These are phyloP conservation scores for Baudoinia panamericana DNA, from an alignment of 495 filamentous ascomycete genomes.

Conservation along the genomic window DNA sequence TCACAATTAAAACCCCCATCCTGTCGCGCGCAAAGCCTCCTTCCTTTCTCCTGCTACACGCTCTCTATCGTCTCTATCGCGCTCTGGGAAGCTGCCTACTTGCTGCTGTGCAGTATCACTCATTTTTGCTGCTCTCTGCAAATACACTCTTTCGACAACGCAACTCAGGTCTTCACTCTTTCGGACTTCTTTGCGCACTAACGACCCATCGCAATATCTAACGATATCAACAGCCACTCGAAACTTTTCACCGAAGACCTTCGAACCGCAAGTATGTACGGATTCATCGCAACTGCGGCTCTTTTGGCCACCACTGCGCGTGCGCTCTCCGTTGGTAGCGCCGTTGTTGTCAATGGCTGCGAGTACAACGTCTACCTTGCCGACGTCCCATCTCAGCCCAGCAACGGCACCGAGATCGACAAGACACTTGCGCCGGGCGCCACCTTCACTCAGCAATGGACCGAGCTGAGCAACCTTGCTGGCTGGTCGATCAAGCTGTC, in stretches of 20 bases:
- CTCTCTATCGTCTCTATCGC: constrained; percentile 10
- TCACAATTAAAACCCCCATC: constrained; percentile 2
- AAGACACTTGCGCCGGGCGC: constrained; percentile 5
- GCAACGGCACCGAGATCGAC: constrained; percentile 9
- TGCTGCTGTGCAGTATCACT: constrained; percentile 18
- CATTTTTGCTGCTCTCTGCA: constrained; percentile 1
- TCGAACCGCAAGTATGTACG: constrained; percentile 8
- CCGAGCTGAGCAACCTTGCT: constrained; percentile 16
- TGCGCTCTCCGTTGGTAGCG: constrained; percentile 13
- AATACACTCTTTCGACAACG: constrained; percentile 2
- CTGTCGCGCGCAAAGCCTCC: constrained; percentile 1
- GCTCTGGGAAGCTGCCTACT: constrained; percentile 15
- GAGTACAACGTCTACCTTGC: constrained; percentile 19
- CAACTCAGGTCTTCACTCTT: constrained; percentile 8
- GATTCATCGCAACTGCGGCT: constrained; percentile 9
- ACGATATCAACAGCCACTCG: neutral
- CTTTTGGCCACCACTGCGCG: constrained; percentile 11
- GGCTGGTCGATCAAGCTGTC: constrained; percentile 25
- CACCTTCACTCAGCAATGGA: constrained; percentile 18
- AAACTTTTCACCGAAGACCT: neutral
- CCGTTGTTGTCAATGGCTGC: constrained; percentile 19
- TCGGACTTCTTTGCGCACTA: constrained; percentile 5
- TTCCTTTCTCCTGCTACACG: constrained; percentile 4
- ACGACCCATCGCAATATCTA: neutral
- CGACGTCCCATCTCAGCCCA: constrained; percentile 13